Conservation (phyloP, 2,329 filamentous ascomycete genomes). For the Hypocrella siamensis region DNA sequence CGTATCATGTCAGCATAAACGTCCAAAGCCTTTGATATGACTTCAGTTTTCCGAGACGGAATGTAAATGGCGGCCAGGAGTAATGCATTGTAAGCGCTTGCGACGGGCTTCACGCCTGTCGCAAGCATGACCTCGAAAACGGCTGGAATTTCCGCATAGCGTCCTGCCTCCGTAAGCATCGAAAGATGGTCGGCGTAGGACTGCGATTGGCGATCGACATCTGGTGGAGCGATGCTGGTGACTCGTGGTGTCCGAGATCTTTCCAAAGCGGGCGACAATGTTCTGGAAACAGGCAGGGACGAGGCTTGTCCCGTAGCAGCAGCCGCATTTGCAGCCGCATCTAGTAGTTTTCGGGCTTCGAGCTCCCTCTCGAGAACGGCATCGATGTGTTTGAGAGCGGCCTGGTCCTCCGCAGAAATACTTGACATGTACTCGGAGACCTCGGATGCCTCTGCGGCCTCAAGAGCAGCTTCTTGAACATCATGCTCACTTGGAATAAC, state of each 20-base stretch:
- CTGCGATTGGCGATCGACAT: conserved; percentile 46
- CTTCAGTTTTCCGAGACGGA: conserved; percentile 62
- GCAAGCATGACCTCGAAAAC: conserved; percentile 84
- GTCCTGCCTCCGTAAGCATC: conserved; percentile 52
- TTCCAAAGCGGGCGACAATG: conserved; percentile 24
- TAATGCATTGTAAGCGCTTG: conserved; percentile 82
- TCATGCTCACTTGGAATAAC: conserved; percentile 45
- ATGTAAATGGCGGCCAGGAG: conserved; percentile 73
- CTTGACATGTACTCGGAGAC: conserved; percentile 20
- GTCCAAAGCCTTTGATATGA: conserved; percentile 81
- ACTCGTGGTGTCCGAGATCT: conserved; percentile 27
- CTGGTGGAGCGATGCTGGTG: conserved; percentile 43
- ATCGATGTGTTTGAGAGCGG: conserved; percentile 66
- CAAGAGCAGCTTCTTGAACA: conserved; percentile 15
- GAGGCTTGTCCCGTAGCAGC: conserved; percentile 18
- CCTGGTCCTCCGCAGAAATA: conserved; percentile 32
- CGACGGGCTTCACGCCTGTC: conserved; percentile 64
- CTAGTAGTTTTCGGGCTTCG: conserved; percentile 31
- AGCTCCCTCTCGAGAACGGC: conserved; percentile 72
- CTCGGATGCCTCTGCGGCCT: conserved; percentile 17
- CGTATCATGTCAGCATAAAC: conserved; percentile 95
- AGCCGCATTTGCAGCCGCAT: conserved; percentile 26
- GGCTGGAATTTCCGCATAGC: conserved; percentile 76
- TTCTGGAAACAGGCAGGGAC: conserved; percentile 23
- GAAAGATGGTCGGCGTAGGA: conserved; percentile 67